Evolutionary conservation across 371 early-diverging fungal genomes (phyloP).

Genomic region (Mucor velutinosus): DNA sequence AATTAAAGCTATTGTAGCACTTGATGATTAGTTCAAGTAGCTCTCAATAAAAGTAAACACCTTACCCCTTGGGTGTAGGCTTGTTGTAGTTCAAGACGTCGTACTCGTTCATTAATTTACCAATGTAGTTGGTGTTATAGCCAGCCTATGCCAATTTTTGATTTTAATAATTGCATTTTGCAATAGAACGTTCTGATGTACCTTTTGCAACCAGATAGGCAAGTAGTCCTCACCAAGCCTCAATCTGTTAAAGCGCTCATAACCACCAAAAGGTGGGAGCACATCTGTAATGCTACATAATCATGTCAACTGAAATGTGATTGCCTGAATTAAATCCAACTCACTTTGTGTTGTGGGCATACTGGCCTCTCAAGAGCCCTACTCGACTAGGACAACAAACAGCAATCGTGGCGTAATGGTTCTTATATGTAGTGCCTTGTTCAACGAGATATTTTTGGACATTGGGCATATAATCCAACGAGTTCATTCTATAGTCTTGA

Average conservation of each 20-base stretch:
- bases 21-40: background rate
- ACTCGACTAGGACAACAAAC: constrained; percentile 71
- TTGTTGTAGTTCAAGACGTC: constrained; percentile 41
- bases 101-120: constrained; percentile 69
- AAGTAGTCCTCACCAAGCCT: constrained; percentile 54
- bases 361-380: constrained; percentile 59
- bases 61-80: constrained; percentile 42
- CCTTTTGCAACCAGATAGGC: constrained; percentile 44
- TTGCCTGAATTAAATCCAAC: background rate
- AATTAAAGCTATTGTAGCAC: constrained; percentile 21
- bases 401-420: constrained; percentile 67
- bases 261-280: constrained; percentile 60
- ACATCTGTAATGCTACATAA: constrained; percentile 50
- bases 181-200: background rate
- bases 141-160: constrained; percentile 31
- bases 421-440: constrained; percentile 59
- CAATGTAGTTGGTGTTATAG: constrained; percentile 66
- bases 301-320: background rate
- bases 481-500: constrained; percentile 58
- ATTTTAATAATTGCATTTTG: background rate
- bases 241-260: constrained; percentile 50
- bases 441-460: constrained; percentile 64
- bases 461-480: constrained; percentile 63
- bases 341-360: constrained; percentile 67
- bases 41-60: background rate